Percentiles rank a stretch among this genome's conserved stretches.
These are phyloP conservation scores for Cajanus cajan DNA, from an alignment of 306 rosid species.

Conservation along the genomic window DNA sequence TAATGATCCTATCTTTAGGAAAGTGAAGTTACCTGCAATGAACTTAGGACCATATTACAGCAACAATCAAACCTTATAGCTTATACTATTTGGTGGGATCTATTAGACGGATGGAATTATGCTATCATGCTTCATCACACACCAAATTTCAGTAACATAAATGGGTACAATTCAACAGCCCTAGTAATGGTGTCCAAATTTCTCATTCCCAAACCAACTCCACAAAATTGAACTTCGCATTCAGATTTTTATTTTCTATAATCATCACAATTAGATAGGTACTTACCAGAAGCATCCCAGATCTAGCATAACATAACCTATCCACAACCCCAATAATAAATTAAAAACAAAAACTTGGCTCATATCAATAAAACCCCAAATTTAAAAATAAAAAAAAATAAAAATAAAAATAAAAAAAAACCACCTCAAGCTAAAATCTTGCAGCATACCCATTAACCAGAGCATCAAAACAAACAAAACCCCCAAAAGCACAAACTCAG, in stretches of 20 bases:
- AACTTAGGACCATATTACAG: background rate
- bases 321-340: background rate
- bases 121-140: background rate
- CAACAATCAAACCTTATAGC: background rate
- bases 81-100: background rate
- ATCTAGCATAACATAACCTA: slow-evolving; percentile 24
- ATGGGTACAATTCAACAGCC: background rate
- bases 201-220: background rate
- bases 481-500: background rate
- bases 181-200: background rate
- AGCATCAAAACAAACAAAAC: background rate
- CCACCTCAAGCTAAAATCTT: background rate
- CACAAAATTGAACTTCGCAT: background rate
- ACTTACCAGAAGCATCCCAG: slow-evolving; percentile 30
- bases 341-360: background rate
- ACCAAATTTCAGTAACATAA: background rate
- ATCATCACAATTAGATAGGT: background rate
- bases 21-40: background rate
- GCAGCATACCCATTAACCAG: background rate
- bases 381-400: background rate
- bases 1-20: background rate
- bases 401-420: background rate
- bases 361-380: slow-evolving; percentile 7
- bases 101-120: background rate
- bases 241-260: background rate